Conservation (phyloP, 2,329 filamentous ascomycete species). For the Fusarium sublunatum region DNA sequence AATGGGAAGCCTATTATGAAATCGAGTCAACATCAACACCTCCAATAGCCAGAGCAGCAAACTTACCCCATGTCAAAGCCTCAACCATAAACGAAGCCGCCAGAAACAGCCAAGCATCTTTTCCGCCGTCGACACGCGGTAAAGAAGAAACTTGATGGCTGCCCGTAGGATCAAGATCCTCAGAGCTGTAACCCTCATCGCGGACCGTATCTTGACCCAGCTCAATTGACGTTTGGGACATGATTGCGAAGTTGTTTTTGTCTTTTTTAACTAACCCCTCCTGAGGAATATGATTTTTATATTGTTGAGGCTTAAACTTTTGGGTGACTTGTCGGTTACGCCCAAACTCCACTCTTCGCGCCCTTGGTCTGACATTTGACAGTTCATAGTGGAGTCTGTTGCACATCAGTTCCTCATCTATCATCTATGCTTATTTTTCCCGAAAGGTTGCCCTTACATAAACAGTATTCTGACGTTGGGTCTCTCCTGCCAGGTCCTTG, state of each 20-base stretch:
- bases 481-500: too few species aligned
- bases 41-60: rapidly evolving
- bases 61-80: conserved; percentile 51
- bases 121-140: conserved; percentile 49
- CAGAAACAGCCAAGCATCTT: conserved; percentile 51
- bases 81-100: conserved; percentile 49
- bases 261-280: not conserved
- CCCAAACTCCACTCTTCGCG: not conserved
- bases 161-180: not conserved
- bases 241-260: not conserved
- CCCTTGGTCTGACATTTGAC: conserved; percentile 18
- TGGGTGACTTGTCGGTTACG: not conserved
- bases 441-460: too few species aligned
- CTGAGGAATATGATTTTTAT: not conserved
- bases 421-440: too few species aligned
- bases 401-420: too few species aligned
- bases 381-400: conserved; percentile 2
- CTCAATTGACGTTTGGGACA: conserved; percentile 17
- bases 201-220: not conserved
- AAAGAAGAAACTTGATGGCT: conserved; percentile 22
- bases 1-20: conserved; percentile 69
- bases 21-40: not conserved
- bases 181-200: conserved; percentile 2
- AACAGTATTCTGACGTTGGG: too few species aligned
- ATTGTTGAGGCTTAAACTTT: not conserved